Evolutionary conservation across 1,284 basidiomycete genomes (phyloP), one percentile per base, ranked within the genome.

Genomic region (Pisolithus thermaeus): DNA sequence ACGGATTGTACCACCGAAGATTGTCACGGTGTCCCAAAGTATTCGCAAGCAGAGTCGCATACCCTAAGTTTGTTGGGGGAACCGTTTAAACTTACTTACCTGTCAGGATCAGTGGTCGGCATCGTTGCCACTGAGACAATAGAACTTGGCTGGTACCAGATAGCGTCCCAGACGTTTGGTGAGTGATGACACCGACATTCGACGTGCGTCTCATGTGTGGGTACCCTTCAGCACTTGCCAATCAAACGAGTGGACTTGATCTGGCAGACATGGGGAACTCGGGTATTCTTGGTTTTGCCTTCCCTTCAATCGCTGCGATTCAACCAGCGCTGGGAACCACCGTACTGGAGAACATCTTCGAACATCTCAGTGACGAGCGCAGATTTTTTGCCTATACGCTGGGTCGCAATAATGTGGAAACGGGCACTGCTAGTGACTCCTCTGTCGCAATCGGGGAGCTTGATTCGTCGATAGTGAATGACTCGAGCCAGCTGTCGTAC

Each of bases 211-310:
- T 35, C 14, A 46, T 59, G 16, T 56, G 18, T n/a, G 32, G 28
- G 35, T 44, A 38, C 45, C 22, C 20, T 52, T 30, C 54, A 82
- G 80, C 77, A 25, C 58, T 79, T 9, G 80, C 73, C 35, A 73
- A 77, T 52, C 53, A 63, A 46, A 79, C 77, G 2, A 56, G 62
- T 18, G 72, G 70, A 16, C 71, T 83, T 36, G 72, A 70, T 12
- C 70, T 83, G 23, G 63, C 71, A 16, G 63, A 62, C 16, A 75
- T 73, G 1, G 75, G 73, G n/a, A 76, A 77, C 56, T 81, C 80
- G 46, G 81, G 81, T 4, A 78, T 83, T 35, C 63, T 81, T 27
- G 81, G 81, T 6, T 72, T 83, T 32, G 69, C 75, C 3, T 81
- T 83, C 59, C 65, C 77, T 5, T 63, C 69, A 16, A 68, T 71